Conservation (phyloP, 2,329 filamentous ascomycete species). For the Arthrobotrys pseudoclavata region DNA sequence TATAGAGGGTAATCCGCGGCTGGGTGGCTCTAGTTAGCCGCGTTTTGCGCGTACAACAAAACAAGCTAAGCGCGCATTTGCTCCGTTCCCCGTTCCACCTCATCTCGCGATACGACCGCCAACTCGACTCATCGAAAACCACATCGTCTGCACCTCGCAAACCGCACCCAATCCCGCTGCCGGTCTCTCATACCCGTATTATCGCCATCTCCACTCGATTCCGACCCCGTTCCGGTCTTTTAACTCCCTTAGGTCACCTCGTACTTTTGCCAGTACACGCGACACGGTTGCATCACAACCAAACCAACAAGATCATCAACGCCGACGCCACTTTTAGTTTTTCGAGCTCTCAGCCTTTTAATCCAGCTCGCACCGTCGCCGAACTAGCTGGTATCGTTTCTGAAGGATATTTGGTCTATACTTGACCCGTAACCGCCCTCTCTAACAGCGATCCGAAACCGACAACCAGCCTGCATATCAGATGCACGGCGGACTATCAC, state of each 20-base stretch:
- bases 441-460: conserved; percentile 12
- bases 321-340: conserved; percentile 1
- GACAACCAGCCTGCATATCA: conserved; percentile 38
- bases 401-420: neutral
- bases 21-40: conserved; percentile 32
- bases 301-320: conserved; percentile 11
- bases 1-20: neutral
- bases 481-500: conserved; percentile 57
- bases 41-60: conserved; percentile 59
- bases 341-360: conserved; percentile 8
- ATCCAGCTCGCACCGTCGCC: neutral
- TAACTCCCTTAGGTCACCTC: neutral
- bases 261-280: conserved; percentile 35
- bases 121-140: conserved; percentile 28
- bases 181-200: neutral
- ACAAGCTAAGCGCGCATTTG: conserved; percentile 58
- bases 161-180: neutral
- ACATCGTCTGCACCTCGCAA: conserved; percentile 12
- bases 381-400: neutral
- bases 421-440: neutral
- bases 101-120: conserved; percentile 53
- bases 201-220: conserved; percentile 5
- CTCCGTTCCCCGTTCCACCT: conserved; percentile 56
- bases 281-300: conserved; percentile 48
- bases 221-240: neutral